Base-by-base conservation (phyloP, 768 basidiomycete genomes). In the Royoungia palumana region DNA sequence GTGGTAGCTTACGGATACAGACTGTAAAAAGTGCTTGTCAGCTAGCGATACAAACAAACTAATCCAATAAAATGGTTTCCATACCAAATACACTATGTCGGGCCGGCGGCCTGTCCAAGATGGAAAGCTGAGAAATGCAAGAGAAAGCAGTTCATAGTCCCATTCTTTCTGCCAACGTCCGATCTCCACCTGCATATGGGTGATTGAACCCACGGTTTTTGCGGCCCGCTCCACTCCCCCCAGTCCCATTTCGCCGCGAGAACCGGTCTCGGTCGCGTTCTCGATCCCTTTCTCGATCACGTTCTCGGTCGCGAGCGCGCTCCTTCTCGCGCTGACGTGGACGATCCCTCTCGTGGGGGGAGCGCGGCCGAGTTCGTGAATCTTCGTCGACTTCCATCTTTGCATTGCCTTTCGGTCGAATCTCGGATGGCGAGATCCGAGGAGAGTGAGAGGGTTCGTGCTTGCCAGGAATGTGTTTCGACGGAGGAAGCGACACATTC, bases 91-190 rank as follows among this genome's bases (percentile, higher is more conserved):
- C 68, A 68, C 53, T 67, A 70, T 53, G 30, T 56, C 28, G 13
- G 28, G 28, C 28, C 46, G 49, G 46, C 54, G 53, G 58, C 62
- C 59, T 51, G 41, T 52, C 47, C 55, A 58, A 55, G 46, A 57
- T 57, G 51, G 37, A 60, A 54, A 37, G 46, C 37, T 41, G 35
- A 54, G 28, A 30, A 50, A 36, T 53, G 46, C 44, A 55, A 55
- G 44, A 53, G 51, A 17, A 46, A 22, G 28, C 11, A 28, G 28
- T 12, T 44, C 70, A 87, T 36, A 89, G 75, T 67, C 89, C 89
- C 83, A 91, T 79, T 62, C 89, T 74, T 69, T 90, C 87, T 67
- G 83, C 85, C 74, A 91, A 82, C 75, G 89, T 87, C 79, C 88
- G 87, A 74, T 87, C 84, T 38, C 72, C 73, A 54, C 64, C 55